Percentiles rank a stretch among this genome's conserved stretches.
Evolutionary conservation across 805 yeast genomes (phyloP).

Genomic region (Lipomyces sp.): DNA sequence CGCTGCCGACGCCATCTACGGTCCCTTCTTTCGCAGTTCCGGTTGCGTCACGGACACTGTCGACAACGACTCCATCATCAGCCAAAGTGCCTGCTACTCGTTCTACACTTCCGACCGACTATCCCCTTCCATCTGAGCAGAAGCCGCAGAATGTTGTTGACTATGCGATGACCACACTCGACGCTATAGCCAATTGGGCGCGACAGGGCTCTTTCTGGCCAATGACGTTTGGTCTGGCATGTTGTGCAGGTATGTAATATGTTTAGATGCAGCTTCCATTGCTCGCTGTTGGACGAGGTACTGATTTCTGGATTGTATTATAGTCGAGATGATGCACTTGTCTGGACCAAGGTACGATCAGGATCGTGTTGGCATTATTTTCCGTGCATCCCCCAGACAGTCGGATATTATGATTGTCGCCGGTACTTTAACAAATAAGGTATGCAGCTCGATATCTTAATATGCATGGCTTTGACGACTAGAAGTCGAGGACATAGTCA

Average conservation of each 20-base stretch:
- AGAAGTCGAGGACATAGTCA: not conserved
- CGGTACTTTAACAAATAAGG: slow-evolving; percentile 82
- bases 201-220: slow-evolving; percentile 94
- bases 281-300: not conserved
- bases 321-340: slow-evolving; percentile 90
- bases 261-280: not conserved
- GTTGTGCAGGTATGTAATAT: slow-evolving; percentile 63
- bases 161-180: slow-evolving; percentile 80
- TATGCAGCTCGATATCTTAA: slow-evolving; percentile 5
- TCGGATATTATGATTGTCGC: slow-evolving; percentile 92
- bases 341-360: slow-evolving; percentile 91
- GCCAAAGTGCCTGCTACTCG: slow-evolving; percentile 6
- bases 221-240: slow-evolving; percentile 86
- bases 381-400: slow-evolving; percentile 93
- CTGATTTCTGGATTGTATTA: not conserved
- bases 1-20: slow-evolving; percentile 1
- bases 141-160: slow-evolving; percentile 67
- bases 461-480: not conserved
- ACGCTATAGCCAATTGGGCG: slow-evolving; percentile 86
- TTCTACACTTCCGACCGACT: slow-evolving; percentile 61
- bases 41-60: slow-evolving; percentile 7
- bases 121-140: slow-evolving; percentile 70
- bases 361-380: slow-evolving; percentile 88
- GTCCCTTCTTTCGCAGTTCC: slow-evolving; percentile 7
- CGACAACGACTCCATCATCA: slow-evolving; percentile 1